phyloP scores from a whole-genome alignment of 176 grass and related monocot genomes.

The Raddia guianensis region DNA sequence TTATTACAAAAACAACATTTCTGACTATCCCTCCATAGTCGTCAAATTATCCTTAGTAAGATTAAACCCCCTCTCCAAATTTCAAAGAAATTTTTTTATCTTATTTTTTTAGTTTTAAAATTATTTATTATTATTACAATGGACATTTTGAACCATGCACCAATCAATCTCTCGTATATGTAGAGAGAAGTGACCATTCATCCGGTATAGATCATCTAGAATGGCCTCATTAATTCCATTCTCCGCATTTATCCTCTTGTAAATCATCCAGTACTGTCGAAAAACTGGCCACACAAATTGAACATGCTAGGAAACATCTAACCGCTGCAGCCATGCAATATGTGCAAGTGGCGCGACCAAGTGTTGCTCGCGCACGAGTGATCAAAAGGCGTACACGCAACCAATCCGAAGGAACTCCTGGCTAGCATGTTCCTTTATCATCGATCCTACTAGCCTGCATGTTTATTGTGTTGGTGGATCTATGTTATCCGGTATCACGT shows the following conservation, averaged over 20 bases:
- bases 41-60: too few species aligned
- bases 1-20: too few species aligned
- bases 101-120: too few species aligned
- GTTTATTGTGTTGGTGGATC: background rate
- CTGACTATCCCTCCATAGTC: too few species aligned
- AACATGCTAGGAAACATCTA: background rate
- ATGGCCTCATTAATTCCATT: background rate
- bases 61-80: too few species aligned
- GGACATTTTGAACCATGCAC: too few species aligned
- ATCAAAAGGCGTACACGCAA: constrained; percentile 17
- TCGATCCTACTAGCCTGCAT: background rate
- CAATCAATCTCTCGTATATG: too few species aligned
- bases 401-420: background rate
- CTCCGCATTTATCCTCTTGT: constrained; percentile 22
- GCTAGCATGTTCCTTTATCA: background rate
- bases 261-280: background rate
- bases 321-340: background rate
- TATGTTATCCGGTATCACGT: too few species aligned
- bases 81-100: too few species aligned
- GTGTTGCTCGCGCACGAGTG: background rate
- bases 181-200: too few species aligned
- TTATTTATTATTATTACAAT: too few species aligned
- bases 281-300: background rate
- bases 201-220: constrained; percentile 12
- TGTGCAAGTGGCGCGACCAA: background rate